Base-by-base conservation (phyloP, 164 flowering plant genomes). In the Akebia trifoliata region DNA sequence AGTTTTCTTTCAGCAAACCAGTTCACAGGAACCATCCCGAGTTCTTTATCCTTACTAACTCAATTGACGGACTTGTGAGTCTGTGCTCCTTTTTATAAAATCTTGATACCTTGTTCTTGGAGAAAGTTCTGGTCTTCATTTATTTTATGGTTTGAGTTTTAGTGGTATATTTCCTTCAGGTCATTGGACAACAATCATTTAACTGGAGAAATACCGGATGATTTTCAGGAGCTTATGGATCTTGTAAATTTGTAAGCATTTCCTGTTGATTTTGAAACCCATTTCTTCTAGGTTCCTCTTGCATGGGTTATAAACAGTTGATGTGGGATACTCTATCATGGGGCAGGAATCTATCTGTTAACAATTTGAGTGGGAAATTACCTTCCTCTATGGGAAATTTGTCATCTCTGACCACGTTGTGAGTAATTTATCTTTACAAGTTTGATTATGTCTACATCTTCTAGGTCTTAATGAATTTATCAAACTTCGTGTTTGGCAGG, bases 1-100 rank as follows among this genome's bases (percentile, higher is more conserved):
- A 93, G 99, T 71, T 86, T 86, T 74, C 97, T 93, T 79, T 81
- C 99, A 65, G 90, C 69, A 67, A 93, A 93, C 64, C 74, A 81
- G 54, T 77, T 93, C 46, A 66, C 76, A 12, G 99, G 99, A 72
- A 86, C 78, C 69, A 81, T 93, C 60, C 99, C 99, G n/a, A 70
- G 57, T 70, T 70, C 90, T 49, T 49, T 93, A 37, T 71, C 90
- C 18, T 54, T 74, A 14, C 70, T 87, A 47, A 70, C 67, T 56
- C 72, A 69, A 42, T 63, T 89, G 51, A 38, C 77, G 26, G 93
- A 62, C 63, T 70, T 93, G 99, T 93, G 69, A 67, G 82, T 66
- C 46, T 42, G 47, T 5, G 25, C 57, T 21, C 49, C 4, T 11
- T 7, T 20, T 30, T 37, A 10, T 49, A 31, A 25, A 37, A 12